Evolutionary conservation across 345 rosid species (phyloP), one percentile per base, ranked within the genome.

Genomic region (Diplotaxis tenuifolia): DNA sequence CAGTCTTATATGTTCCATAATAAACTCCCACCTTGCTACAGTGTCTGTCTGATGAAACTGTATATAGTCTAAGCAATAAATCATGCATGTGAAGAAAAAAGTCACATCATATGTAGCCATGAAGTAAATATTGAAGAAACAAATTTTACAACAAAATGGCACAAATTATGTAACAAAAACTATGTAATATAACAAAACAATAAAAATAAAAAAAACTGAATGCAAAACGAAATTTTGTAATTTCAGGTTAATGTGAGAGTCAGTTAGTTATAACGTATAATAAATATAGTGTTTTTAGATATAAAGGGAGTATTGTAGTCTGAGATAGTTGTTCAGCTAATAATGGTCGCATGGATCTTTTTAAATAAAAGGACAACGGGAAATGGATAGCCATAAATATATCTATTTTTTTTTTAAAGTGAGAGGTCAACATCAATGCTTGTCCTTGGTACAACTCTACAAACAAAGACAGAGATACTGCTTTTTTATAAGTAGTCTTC

Each of bases 361-460:
- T 29, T 15, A 57, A 27, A 56, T 19, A 63, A 40, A 38, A 65
- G 12, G 3, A 65, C 65, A 64, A 47, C 64, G 54, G 70, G 42
- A 56, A 9, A 65, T 57, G 32, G 34, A 74, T 61, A 67, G 36
- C 8, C 42, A 58, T 47, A 59, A 38, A 52, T 53, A 29, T 5
- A 36, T 5, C 9, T 73, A n/a, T n/a, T n/a, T n/a, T n/a, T n/a
- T n/a, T n/a, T n/a, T n/a, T n/a, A n/a, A n/a, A 74, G 6, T 6
- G 79, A 70, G 66, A 63, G 60, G 71, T 76, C 79, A 70, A 70
- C 71, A 64, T 75, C 79, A 69, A 2, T 70, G 4, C 29, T 62
- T 38, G 11, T 62, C 50, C 61, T 53, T 52, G 36, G 69, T 18
- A 52, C 38, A 60, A 9, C 56, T 66, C 66, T 34, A 66, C 25